Base-by-base conservation (phyloP, 768 basidiomycete genomes). In the Rhodotorula babjevae region DNA sequence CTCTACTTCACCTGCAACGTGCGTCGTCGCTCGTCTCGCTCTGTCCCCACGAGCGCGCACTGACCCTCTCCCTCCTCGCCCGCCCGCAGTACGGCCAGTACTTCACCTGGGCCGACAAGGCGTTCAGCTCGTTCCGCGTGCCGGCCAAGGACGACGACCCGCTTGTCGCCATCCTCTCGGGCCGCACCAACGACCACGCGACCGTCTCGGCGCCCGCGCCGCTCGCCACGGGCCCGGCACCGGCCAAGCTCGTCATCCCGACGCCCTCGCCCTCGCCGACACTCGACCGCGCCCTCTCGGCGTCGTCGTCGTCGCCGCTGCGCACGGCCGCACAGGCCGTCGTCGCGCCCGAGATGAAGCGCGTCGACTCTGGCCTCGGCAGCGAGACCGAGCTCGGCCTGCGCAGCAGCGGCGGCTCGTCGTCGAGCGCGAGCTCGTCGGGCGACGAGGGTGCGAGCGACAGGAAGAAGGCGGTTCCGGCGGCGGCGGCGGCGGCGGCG, bases 1-100 rank as follows among this genome's bases (percentile, higher is more conserved):
- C 83, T 99, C 31, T 95, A 94, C 84, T 98, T 97, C 83, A 96
- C 90, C 56, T 90, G 90, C 76, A 98, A 98, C 84, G 62, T 95
- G 93, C 81, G 93, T 93, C 33, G 10, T 15, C 63, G 40, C 50
- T n/a, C 31, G n/a, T 49, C 25, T 33, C 53, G 19, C 8, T 36
- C 36, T 36, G 5, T 36, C 36, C 36, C 36, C 36, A 5, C 36
- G 36, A 36, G 36, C 36, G 9, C 36, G 6, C n/a, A 63, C 70
- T 58, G 67, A 71, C 63, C 61, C 64, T 62, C 62, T n/a, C n/a
- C n/a, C 23, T 23, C 25, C 11, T 25, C 63, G n/a, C 2, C 29
- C 33, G 55, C 53, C 18, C 19, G 33, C 31, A 65, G 29, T 77
- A 79, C 42, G 76, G 73, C n/a, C 82, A 96, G 89, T 99, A 98